phyloP scores from a whole-genome alignment of 306 rosid genomes.

The Acacia crassicarpa region DNA sequence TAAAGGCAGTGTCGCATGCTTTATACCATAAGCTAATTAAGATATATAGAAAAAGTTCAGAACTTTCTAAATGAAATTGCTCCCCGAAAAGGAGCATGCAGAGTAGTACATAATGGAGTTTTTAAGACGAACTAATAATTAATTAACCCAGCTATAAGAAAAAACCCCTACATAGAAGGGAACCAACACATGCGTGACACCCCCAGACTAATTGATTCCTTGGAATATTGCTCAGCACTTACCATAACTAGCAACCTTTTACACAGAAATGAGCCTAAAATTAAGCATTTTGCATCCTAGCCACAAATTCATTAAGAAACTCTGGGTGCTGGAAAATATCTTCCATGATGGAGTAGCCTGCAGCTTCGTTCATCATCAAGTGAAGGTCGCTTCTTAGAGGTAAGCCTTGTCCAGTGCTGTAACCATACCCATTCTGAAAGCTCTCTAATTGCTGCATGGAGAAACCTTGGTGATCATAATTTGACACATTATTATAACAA shows the following conservation, averaged over 20 bases:
- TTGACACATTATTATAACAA: constrained; percentile 23
- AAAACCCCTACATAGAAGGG: constrained; percentile 24
- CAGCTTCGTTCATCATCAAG: constrained; percentile 28
- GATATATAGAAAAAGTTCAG: background rate
- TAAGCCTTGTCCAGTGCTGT: background rate
- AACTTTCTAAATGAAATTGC: background rate
- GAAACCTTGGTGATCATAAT: constrained; percentile 36
- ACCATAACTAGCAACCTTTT: background rate
- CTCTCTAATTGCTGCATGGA: constrained; percentile 36
- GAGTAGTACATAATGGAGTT: background rate
- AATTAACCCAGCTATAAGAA: background rate
- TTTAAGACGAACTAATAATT: background rate
- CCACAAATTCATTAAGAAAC: constrained; percentile 41
- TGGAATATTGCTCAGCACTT: background rate
- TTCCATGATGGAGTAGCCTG: constrained; percentile 33
- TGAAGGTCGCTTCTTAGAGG: constrained; percentile 39
- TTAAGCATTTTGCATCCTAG: constrained; percentile 60
- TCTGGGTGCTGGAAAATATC: constrained; percentile 66
- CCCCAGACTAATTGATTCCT: background rate
- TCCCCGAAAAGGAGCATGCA: background rate
- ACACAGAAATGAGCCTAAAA: background rate
- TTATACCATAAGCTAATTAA: background rate
- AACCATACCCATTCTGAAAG: constrained; percentile 30
- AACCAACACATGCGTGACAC: background rate
- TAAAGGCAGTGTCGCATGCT: background rate